phyloP scores from a whole-genome alignment of 179 eudicot genomes.

The Spergularia azorica region DNA sequence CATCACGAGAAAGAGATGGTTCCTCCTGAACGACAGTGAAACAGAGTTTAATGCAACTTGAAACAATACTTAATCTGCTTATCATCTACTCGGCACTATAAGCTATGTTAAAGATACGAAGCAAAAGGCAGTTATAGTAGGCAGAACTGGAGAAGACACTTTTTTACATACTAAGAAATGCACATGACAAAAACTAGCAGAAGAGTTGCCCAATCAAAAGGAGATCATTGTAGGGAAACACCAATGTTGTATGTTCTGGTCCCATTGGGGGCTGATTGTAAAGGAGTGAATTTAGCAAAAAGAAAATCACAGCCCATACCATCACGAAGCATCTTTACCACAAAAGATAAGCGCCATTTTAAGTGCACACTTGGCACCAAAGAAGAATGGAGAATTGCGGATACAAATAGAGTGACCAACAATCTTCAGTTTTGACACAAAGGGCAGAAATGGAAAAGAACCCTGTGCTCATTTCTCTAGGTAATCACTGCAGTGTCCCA shows the following conservation, averaged over 20 bases:
- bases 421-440: too few relatives aligned
- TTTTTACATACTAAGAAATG: neutral
- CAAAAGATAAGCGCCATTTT: neutral
- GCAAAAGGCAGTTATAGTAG: neutral
- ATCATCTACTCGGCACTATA: neutral
- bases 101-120: neutral
- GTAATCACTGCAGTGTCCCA: too few relatives aligned
- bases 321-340: neutral
- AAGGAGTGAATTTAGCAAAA: too few relatives aligned
- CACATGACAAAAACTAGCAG: neutral
- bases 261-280: neutral
- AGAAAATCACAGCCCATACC: neutral
- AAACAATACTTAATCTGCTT: neutral
- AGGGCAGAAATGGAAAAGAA: too few relatives aligned
- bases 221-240: neutral
- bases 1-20: slow-evolving; percentile 38
- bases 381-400: too few relatives aligned
- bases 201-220: neutral
- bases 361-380: neutral
- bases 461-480: too few relatives aligned
- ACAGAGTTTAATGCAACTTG: slow-evolving; percentile 9
- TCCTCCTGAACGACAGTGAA: slow-evolving; percentile 54
- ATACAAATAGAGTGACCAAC: too few relatives aligned
- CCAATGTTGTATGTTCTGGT: neutral
- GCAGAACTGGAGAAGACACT: neutral